A percentile compares a stretch with the other conserved stretches of the same genome.
Conservation (phyloP, 257 asterid genomes). For the Capsicum chinense region DNA sequence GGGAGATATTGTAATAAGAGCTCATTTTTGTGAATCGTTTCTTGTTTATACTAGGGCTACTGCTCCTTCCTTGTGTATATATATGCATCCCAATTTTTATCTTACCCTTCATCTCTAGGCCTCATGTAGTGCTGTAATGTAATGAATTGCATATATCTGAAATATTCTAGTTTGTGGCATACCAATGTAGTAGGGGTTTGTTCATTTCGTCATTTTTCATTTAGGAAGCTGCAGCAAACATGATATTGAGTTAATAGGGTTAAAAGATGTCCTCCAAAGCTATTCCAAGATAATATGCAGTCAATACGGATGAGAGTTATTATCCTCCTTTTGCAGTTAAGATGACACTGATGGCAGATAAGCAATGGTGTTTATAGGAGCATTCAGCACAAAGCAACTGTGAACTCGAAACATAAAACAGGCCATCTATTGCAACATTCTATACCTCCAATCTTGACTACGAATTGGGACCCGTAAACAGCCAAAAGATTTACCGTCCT, state of each 20-base stretch:
- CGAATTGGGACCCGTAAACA: conserved; percentile 56
- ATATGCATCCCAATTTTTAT: neutral
- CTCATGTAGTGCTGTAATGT: neutral
- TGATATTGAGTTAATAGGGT: too few relatives aligned
- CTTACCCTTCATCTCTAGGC: neutral
- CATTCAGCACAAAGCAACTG: conserved; percentile 62
- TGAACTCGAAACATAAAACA: conserved; percentile 44
- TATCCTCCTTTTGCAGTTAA: too few relatives aligned
- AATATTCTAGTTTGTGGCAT: neutral
- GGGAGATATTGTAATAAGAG: conserved; percentile 52
- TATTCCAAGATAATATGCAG: too few relatives aligned
- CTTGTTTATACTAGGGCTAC: neutral
- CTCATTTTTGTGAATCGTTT: neutral
- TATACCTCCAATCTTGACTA: conserved; percentile 46
- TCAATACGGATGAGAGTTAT: too few relatives aligned
- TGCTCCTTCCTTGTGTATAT: neutral
- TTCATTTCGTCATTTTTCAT: neutral
- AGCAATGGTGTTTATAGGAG: conserved; percentile 59
- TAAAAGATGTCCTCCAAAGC: too few relatives aligned
- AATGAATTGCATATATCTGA: conserved; percentile 27
- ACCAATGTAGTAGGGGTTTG: neutral
- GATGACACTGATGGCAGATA: conserved; percentile 39
- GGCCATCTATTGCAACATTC: conserved; percentile 64
- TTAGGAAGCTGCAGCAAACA: too few relatives aligned
- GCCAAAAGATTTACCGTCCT: conserved; percentile 24